These are phyloP conservation scores for Peziza echinospora DNA, from an alignment of 495 filamentous ascomycete species.

Conservation along the genomic window DNA sequence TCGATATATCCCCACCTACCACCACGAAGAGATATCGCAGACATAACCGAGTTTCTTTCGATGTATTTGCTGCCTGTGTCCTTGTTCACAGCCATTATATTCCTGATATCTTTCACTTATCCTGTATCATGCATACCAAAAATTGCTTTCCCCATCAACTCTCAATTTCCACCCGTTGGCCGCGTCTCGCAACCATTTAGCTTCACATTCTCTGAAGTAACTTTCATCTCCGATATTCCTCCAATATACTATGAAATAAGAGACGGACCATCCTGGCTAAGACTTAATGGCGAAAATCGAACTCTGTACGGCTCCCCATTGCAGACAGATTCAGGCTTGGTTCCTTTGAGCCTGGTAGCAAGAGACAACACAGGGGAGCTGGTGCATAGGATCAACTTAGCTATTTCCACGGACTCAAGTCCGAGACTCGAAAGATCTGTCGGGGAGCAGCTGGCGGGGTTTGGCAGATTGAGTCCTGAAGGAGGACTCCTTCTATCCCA, in stretches of 20 bases:
- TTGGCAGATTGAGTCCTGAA: slow-evolving; percentile 18
- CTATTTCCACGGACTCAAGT: slow-evolving; percentile 31
- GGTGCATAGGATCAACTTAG: slow-evolving; percentile 32
- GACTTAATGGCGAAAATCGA: too few species aligned
- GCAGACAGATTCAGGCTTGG: too few species aligned
- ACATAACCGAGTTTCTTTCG: too few species aligned
- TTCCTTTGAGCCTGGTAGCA: too few species aligned
- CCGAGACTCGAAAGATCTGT: slow-evolving; percentile 29
- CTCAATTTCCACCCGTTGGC: slow-evolving; percentile 52
- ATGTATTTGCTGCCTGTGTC: too few species aligned
- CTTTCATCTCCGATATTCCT: slow-evolving; percentile 31
- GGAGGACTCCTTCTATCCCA: slow-evolving; percentile 11
- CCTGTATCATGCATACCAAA: too few species aligned
- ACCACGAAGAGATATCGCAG: too few species aligned
- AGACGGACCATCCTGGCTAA: too few species aligned
- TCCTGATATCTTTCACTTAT: too few species aligned
- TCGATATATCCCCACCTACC: too few species aligned
- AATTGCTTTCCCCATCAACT: slow-evolving; percentile 47
- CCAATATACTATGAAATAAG: slow-evolving; percentile 35
- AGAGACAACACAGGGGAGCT: slow-evolving; percentile 29
- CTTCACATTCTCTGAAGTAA: slow-evolving; percentile 41
- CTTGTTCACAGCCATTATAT: too few species aligned
- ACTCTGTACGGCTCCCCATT: too few species aligned
- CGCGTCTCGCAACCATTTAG: slow-evolving; percentile 33
- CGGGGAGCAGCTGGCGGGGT: slow-evolving; percentile 25